These are phyloP conservation scores for Penicillium sp. DNA, from an alignment of 2,329 filamentous ascomycete genomes.

Conservation along the genomic window DNA sequence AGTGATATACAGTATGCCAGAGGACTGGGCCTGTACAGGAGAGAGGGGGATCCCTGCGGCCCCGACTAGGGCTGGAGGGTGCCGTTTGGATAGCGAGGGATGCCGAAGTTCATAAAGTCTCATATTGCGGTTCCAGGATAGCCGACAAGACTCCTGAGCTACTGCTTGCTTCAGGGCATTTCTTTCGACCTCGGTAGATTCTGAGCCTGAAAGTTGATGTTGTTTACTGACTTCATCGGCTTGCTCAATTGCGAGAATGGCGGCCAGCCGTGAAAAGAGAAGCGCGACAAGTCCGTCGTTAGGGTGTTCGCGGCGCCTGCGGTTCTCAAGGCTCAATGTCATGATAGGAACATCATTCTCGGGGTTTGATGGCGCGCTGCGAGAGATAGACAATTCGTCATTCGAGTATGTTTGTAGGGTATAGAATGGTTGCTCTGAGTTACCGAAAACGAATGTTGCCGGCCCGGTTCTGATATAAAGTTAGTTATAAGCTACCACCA, in stretches of 20 bases:
- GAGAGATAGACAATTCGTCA: conserved; percentile 43
- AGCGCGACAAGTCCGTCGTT: conserved; percentile 46
- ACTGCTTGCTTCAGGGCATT: conserved; percentile 47
- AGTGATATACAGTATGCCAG: conserved; percentile 43
- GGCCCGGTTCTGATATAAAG: conserved; percentile 34
- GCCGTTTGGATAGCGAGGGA: conserved; percentile 39
- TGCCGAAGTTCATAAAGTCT: conserved; percentile 49
- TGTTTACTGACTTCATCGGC: conserved; percentile 41
- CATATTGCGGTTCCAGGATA: conserved; percentile 45
- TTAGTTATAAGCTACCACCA: conserved; percentile 13
- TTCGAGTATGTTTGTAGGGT: conserved; percentile 44
- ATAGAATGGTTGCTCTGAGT: conserved; percentile 45
- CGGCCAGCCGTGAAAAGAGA: conserved; percentile 51
- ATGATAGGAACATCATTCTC: conserved; percentile 46
- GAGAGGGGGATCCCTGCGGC: conserved; percentile 37
- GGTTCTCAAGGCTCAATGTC: conserved; percentile 42
- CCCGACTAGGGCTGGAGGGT: conserved; percentile 33
- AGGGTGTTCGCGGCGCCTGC: conserved; percentile 37
- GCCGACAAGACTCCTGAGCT: conserved; percentile 47
- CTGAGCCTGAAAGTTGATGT: conserved; percentile 41
- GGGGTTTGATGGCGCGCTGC: conserved; percentile 42
- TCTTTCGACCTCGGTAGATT: conserved; percentile 44
- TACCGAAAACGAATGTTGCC: conserved; percentile 46
- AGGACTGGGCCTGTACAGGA: conserved; percentile 29
- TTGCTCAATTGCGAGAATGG: conserved; percentile 51